phyloP scores from a whole-genome alignment of 192 early-diverging fungal genomes.

The Mortierella hygrophila region DNA sequence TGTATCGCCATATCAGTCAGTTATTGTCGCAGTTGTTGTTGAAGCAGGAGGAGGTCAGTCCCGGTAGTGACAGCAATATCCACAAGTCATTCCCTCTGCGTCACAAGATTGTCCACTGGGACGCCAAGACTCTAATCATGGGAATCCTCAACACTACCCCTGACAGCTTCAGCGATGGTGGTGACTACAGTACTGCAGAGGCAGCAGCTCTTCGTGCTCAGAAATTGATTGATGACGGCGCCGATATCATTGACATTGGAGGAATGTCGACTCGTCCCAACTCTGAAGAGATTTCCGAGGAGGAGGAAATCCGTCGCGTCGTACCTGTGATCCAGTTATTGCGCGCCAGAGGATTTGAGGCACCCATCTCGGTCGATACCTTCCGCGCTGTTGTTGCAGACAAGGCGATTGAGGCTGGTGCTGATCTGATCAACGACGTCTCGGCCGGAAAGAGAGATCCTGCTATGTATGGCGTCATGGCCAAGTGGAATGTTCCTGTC shows the following conservation, averaged over 20 bases:
- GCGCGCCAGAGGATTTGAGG: slow-evolving; percentile 64
- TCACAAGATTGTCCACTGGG: slow-evolving; percentile 69
- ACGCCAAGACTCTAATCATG: slow-evolving; percentile 86
- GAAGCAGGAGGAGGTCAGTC: slow-evolving; percentile 57
- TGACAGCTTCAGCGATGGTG: slow-evolving; percentile 97
- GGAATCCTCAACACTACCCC: slow-evolving; percentile 98
- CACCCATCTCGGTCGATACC: slow-evolving; percentile 95
- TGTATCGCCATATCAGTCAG: slow-evolving; percentile 83
- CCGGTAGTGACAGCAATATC: slow-evolving; percentile 55
- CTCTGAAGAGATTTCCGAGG: slow-evolving; percentile 76
- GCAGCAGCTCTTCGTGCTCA: slow-evolving; percentile 76
- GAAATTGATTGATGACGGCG: slow-evolving; percentile 80
- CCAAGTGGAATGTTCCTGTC: slow-evolving; percentile 83
- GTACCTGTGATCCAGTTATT: slow-evolving; percentile 89
- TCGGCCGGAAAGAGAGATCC: slow-evolving; percentile 87
- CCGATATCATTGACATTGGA: slow-evolving; percentile 95
- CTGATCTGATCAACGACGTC: slow-evolving; percentile 96
- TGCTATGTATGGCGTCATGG: slow-evolving; percentile 84
- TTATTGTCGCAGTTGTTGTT: slow-evolving; percentile 70
- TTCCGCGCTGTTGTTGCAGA: slow-evolving; percentile 88
- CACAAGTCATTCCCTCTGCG: slow-evolving; percentile 68
- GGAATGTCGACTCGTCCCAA: slow-evolving; percentile 94
- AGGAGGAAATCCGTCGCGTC: slow-evolving; percentile 84
- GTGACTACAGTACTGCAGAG: slow-evolving; percentile 72
- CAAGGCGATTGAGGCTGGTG: slow-evolving; percentile 90